Base-by-base conservation (phyloP, 2,329 filamentous ascomycete species). In the Pseudopyricularia javanii region DNA sequence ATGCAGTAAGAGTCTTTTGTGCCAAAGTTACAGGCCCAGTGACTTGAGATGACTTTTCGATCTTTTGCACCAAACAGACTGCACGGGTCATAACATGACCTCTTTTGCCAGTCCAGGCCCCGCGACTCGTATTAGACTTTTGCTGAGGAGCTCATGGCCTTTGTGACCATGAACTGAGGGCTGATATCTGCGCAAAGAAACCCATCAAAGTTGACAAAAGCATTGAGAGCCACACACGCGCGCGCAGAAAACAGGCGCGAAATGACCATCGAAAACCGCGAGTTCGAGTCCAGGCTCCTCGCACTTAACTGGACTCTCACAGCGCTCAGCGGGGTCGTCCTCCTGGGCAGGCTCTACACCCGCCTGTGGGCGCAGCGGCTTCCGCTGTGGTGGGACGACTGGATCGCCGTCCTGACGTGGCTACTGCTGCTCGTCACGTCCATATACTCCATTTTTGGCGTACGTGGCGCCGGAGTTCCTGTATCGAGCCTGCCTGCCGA, bases 381-480 rank as follows among this genome's bases (percentile, higher is more conserved):
- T n/a, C 8, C 32, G 1, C 3, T 51, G 35, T 51, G 33, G 49
- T 51, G 49, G 49, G 49, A 51, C 28, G 49, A 51, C 35, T 51
- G 49, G 49, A 51, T 51, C 8, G 34, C 17, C 14, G 26, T 51
- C 7, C 5, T 35, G 20, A 17, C 33, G n/a, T 51, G 49, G 49
- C 32, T 51, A 7, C 3, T 34, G 11, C 7, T 32, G n/a, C 28
- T n/a, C 33, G 17, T 35, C 22, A 17, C 20, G 33, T 35, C 20
- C 24, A 17, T 40, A 8, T 26, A 26, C 15, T 34, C 33, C 24
- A 37, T 32, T 3, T 37, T 51, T 24, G 33, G 40, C 33, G 8
- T 51, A 14, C 49, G 35, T 14, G 14, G 35, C 26, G 33, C 32
- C 35, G 34, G 49, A n/a, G 24, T 24, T 17, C 33, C 34, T 34